Evolutionary conservation across 2,329 filamentous ascomycete species (phyloP).

Genomic region (Emmonsia crescens): DNA sequence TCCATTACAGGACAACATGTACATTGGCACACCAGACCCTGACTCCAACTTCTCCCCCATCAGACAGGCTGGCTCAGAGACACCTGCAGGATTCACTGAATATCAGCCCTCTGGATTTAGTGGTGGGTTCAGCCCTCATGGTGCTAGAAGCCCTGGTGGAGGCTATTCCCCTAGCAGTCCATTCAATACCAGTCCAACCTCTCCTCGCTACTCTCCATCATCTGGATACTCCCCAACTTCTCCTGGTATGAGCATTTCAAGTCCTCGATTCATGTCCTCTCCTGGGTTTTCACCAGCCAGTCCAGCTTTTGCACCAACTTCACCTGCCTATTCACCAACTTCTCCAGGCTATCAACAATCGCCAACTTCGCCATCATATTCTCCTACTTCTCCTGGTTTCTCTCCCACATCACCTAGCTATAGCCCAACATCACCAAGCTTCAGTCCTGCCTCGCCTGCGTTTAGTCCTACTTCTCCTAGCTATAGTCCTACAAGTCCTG

Average conservation of each 20-base stretch:
- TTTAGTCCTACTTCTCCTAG: slow-evolving; percentile 49
- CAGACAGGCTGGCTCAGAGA: slow-evolving; percentile 55
- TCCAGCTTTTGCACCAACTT: slow-evolving; percentile 48
- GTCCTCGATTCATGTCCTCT: slow-evolving; percentile 45
- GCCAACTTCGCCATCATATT: slow-evolving; percentile 46
- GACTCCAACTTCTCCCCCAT: slow-evolving; percentile 61
- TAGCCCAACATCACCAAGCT: slow-evolving; percentile 49
- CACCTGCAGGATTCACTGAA: slow-evolving; percentile 46
- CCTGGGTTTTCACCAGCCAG: slow-evolving; percentile 45
- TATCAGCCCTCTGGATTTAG: slow-evolving; percentile 60
- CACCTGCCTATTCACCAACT: slow-evolving; percentile 49
- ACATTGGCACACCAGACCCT: slow-evolving; percentile 52
- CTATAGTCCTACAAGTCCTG: slow-evolving; percentile 46
- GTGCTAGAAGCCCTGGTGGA: slow-evolving; percentile 52
- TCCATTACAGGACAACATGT: slow-evolving; percentile 49
- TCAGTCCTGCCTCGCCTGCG: slow-evolving; percentile 41
- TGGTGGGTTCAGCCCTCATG: slow-evolving; percentile 57
- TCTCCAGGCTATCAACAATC: slow-evolving; percentile 46
- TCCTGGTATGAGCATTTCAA: slow-evolving; percentile 50
- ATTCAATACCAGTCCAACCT: slow-evolving; percentile 61
- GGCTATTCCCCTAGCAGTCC: slow-evolving; percentile 60
- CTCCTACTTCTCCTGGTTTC: slow-evolving; percentile 45
- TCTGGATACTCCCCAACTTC: slow-evolving; percentile 64
- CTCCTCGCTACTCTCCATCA: slow-evolving; percentile 54
- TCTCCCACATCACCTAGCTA: slow-evolving; percentile 52